A percentile compares a stretch with the other conserved stretches of the same genome.
These are phyloP conservation scores for Fusarium vanettenii DNA, from an alignment of 2,329 filamentous ascomycete species.

Conservation along the genomic window DNA sequence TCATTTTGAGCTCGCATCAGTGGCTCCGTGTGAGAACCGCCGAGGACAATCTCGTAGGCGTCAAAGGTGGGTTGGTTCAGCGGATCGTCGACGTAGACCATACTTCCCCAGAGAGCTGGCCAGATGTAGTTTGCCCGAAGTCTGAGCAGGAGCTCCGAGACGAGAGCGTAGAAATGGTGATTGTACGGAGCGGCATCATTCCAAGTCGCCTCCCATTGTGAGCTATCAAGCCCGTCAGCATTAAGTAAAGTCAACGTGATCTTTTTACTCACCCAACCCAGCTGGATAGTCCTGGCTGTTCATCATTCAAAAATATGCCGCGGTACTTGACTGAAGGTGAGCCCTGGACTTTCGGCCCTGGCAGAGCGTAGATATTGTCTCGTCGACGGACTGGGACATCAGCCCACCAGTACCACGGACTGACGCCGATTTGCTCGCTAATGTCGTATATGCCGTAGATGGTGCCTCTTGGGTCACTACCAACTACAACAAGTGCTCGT, in stretches of 20 bases:
- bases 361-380: slow-evolving; percentile 60
- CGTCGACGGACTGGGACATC: slow-evolving; percentile 64
- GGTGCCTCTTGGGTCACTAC: slow-evolving; percentile 68
- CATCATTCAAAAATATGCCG: slow-evolving; percentile 72
- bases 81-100: slow-evolving; percentile 79
- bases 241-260: neutral
- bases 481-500: slow-evolving; percentile 66
- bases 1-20: slow-evolving; percentile 73
- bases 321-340: slow-evolving; percentile 70
- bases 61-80: slow-evolving; percentile 76
- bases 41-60: slow-evolving; percentile 79
- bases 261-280: slow-evolving; percentile 54
- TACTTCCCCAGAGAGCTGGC: slow-evolving; percentile 77
- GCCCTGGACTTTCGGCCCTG: slow-evolving; percentile 47
- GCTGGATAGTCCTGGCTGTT: slow-evolving; percentile 58
- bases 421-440: slow-evolving; percentile 70
- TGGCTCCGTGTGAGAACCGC: slow-evolving; percentile 79
- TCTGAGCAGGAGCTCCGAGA: slow-evolving; percentile 78
- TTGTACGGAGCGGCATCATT: slow-evolving; percentile 67
- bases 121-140: slow-evolving; percentile 80
- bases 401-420: slow-evolving; percentile 68
- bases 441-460: slow-evolving; percentile 71
- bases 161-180: slow-evolving; percentile 72
- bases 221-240: slow-evolving; percentile 20
- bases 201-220: slow-evolving; percentile 54